phyloP scores from a whole-genome alignment of 2,329 filamentous ascomycete species.

The Rachicladosporium sp. region DNA sequence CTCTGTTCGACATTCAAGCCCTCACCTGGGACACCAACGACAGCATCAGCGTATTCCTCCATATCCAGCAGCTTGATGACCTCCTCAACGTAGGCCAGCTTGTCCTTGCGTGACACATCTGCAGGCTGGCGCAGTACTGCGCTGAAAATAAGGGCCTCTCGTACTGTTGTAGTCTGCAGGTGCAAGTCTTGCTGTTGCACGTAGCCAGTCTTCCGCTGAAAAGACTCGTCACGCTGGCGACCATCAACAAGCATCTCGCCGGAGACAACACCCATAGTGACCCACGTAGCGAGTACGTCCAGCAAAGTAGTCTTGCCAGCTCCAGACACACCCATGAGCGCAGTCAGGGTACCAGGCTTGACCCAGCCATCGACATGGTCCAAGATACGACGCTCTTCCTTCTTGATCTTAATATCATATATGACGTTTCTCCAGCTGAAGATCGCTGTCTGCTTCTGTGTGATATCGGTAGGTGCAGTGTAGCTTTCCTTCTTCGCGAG shows the following conservation, averaged over 20 bases:
- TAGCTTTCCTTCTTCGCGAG: conserved; percentile 24
- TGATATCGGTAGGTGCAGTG: conserved; percentile 30
- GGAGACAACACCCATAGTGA: conserved; percentile 49
- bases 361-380: conserved; percentile 44
- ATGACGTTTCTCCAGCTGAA: conserved; percentile 50
- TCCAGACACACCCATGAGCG: conserved; percentile 27
- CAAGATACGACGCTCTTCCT: conserved; percentile 38
- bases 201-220: conserved; percentile 55
- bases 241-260: conserved; percentile 51
- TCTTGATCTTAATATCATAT: conserved; percentile 43
- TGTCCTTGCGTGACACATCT: conserved; percentile 42
- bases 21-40: conserved; percentile 51
- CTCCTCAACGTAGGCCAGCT: conserved; percentile 50
- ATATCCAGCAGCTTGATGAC: conserved; percentile 56
- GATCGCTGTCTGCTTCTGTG: conserved; percentile 57
- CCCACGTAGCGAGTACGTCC: conserved; percentile 45
- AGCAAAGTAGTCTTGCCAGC: conserved; percentile 52
- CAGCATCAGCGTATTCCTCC: conserved; percentile 47
- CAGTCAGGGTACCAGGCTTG: conserved; percentile 43
- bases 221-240: conserved; percentile 19
- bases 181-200: conserved; percentile 57
- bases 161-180: conserved; percentile 42
- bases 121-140: conserved; percentile 47
- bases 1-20: conserved; percentile 51
- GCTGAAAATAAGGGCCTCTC: conserved; percentile 43